Evolutionary conservation across 352 stramenopile species (phyloP), one percentile per base, ranked within the genome.

Genomic region (Pythium dissotocum): DNA sequence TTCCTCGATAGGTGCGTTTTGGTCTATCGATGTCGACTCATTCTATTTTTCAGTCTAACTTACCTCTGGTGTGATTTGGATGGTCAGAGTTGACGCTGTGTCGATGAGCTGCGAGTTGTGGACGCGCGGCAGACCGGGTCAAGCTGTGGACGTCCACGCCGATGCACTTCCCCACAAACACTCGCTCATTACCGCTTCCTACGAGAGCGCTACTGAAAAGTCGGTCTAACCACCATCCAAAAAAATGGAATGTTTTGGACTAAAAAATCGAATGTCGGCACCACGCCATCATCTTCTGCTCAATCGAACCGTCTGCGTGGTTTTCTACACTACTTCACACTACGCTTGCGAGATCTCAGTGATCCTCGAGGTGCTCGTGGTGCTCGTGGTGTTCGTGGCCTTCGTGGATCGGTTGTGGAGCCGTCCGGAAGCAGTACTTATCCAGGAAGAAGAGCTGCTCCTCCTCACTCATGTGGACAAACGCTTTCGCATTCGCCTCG

Each of bases 1-100:
- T 86, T 89, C 24, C 67, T 89, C 57, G 64, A 85, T 14, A 70
- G 76, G 81, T 89, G 70, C 56, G 72, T 66, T 14, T 12, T 48
- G 2, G 18, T 30, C 33, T 28, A 7, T 40, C 4, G 14, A n/a
- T n/a, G 6, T 32, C 28, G 16, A 14, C 18, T 24, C 33, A 44
- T 44, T 40, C 33, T 24, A 40, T 26, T 49, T 13, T 44, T 28
- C 21, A 7, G 54, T 35, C 54, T 49, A 60, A 49, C 32, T 49
- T 8, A 40, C 28, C 24, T n/a, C 6, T 49, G 51, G 9, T 64
- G 40, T 2, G n/a, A 35, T 40, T 40, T 54, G 71, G 69, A 16
- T 58, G 35, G 63, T 61, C 59, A 30, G 62, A 30, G 21, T 48
- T 33, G 52, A 36, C 16, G 32, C 53, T 62, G 28, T 44, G 18